Evolutionary conservation across 192 early-diverging fungal species (phyloP).

Genomic region (Backusella sp.): DNA sequence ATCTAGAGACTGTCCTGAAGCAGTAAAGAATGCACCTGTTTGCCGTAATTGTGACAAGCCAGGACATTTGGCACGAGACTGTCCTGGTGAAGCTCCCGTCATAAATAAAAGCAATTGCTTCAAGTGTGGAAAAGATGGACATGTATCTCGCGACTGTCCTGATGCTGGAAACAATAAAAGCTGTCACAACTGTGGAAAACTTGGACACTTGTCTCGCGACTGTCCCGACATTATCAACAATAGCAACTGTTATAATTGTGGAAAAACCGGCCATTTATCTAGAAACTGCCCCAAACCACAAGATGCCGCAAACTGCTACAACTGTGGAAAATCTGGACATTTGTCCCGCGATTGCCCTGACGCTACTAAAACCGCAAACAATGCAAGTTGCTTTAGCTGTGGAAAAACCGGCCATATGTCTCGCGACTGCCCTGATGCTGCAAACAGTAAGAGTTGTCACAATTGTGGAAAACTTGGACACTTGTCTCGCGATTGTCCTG

Average conservation of each 20-base stretch:
- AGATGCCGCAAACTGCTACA: slow-evolving; percentile 47
- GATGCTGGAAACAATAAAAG: slow-evolving; percentile 31
- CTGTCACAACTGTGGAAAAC: slow-evolving; percentile 48
- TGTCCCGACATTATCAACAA: slow-evolving; percentile 22
- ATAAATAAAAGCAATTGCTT: slow-evolving; percentile 43
- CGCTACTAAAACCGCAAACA: slow-evolving; percentile 14
- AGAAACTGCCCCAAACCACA: slow-evolving; percentile 24
- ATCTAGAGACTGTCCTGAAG: slow-evolving; percentile 31
- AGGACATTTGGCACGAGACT: slow-evolving; percentile 43
- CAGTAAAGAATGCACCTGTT: slow-evolving; percentile 7
- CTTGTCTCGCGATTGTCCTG: slow-evolving; percentile 28
- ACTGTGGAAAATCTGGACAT: slow-evolving; percentile 46
- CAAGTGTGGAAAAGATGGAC: slow-evolving; percentile 37
- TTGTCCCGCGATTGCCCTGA: slow-evolving; percentile 51
- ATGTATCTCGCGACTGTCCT: slow-evolving; percentile 49
- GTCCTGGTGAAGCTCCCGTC: slow-evolving; percentile 33
- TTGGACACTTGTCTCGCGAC: slow-evolving; percentile 39
- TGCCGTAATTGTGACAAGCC: slow-evolving; percentile 53
- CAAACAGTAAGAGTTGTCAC: slow-evolving; percentile 20
- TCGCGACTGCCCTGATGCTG: slow-evolving; percentile 33
- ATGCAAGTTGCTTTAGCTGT: slow-evolving; percentile 34
- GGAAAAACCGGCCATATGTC: slow-evolving; percentile 28
- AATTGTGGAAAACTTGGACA: slow-evolving; percentile 32
- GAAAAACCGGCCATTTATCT: slow-evolving; percentile 39
- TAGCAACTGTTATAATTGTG: slow-evolving; percentile 48